Base-by-base conservation (phyloP, 2,329 filamentous ascomycete species). In the Orbilia javanica region DNA sequence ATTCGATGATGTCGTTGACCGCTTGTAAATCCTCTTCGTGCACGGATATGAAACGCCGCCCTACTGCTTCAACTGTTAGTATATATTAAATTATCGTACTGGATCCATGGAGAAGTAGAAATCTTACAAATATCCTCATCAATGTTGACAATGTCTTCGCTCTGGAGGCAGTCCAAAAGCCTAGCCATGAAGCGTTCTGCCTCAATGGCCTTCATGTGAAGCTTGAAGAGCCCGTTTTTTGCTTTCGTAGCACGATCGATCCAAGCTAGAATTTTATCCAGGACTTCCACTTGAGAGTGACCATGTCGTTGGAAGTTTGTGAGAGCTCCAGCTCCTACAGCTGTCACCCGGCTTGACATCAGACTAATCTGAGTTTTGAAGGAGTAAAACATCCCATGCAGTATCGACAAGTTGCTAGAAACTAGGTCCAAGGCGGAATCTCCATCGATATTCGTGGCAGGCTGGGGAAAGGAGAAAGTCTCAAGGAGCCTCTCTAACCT, bases 331-430 rank as follows among this genome's bases (percentile, higher is more conserved):
- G 48, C 46, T 6, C 69, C 69, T 3, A 72, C 46, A 42, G 60
- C 57, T 20, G 65, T 72, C 10, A 72, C 69, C 1, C 69, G 69
- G 18, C 34, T 65, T 0, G 69, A 72, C 52, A 57, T 57, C 10
- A 34, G n/a, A 2, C 4, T 25, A 10, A 72, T 57, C 7, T 20
- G n/a, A n/a, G 46, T 13, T 6, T 57, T 65, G 25, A 57, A 36
- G 8, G 27, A 18, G 13, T 57, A 22, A 3, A 72, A 34, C 2
- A 72, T 57, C 1, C 11, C 46, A 4, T 55, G 34, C 4, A 36
- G 34, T 10, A 22, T 3, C 6, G 55, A 34, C 10, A 60, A 27
- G 34, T 20, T 42, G 11, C 2, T 27, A 13, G 55, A 60, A 25
- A 60, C 11, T 7, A 60, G 31, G 3, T 42, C 31, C 20, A 60